Evolutionary conservation across 352 stramenopile species (phyloP).

Genomic region (Plasmopara muralis): DNA sequence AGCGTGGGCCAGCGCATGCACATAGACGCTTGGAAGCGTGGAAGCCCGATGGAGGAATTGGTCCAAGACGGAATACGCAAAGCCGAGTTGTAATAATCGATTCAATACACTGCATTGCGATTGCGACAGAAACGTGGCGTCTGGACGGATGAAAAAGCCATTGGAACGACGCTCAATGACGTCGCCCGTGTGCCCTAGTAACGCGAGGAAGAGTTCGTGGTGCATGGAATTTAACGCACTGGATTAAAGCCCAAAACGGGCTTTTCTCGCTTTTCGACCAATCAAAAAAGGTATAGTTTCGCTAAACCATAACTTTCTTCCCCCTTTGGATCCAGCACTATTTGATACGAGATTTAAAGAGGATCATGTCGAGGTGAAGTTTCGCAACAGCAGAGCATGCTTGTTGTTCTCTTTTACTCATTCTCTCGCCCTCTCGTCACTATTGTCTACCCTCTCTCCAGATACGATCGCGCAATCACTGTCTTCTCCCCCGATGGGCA

Average conservation of each 20-base stretch:
- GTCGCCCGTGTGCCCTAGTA: conserved; percentile 61
- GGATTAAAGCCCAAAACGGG: neutral
- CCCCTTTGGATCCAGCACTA: conserved; percentile 23
- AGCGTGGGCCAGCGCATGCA: conserved; percentile 50
- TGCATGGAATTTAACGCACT: conserved; percentile 32
- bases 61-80: conserved; percentile 41
- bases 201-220: conserved; percentile 71
- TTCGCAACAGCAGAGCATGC: neutral
- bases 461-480: conserved; percentile 99
- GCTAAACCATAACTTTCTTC: conserved; percentile 6
- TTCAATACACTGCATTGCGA: conserved; percentile 50
- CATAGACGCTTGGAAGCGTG: conserved; percentile 37
- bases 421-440: neutral
- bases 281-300: neutral
- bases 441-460: conserved; percentile 22
- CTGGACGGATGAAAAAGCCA: conserved; percentile 49
- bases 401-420: neutral
- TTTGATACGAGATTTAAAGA: conserved; percentile 7
- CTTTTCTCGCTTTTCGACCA: neutral
- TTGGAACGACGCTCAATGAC: conserved; percentile 46
- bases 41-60: conserved; percentile 32
- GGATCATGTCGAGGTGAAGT: conserved; percentile 37
- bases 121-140: conserved; percentile 37
- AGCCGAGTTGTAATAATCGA: conserved; percentile 47
- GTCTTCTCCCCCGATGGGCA: conserved; percentile 99